Evolutionary conservation across 306 rosid species (phyloP), one percentile per base, ranked within the genome.

Genomic region (Argentina anserina): DNA sequence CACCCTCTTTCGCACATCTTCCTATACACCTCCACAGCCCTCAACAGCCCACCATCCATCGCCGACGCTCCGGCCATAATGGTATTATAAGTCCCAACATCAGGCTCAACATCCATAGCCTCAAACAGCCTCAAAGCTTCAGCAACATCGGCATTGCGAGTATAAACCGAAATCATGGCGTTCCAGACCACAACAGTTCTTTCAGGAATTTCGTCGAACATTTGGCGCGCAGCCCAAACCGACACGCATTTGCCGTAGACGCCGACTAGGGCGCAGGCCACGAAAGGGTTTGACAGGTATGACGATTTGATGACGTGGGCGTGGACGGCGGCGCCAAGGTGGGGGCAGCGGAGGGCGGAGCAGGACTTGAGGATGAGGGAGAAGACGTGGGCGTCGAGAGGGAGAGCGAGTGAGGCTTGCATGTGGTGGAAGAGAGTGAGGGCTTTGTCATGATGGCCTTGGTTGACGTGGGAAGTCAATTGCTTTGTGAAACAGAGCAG

Each of bases 301-400:
- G 90, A 84, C 9, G 88, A 71, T 37, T 91, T 91, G 71, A 75
- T 20, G 37, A 74, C 79, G 43, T 89, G 93, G 58, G 93, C 82
- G 47, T 91, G 97, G 64, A 91, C 76, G 75, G 96, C 65, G 14
- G 84, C 72, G 69, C 85, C 97, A 25, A 91, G 92, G 45, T 45
- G 80, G 4, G 91, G 81, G 41, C 79, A 82, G 59, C 73, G 74
- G 56, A 73, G 61, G 73, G 91, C 69, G 11, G 97, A 73, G 84
- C 96, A 91, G 71, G 97, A 91, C 78, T 89, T 91, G 77, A 89
- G 90, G 69, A 76, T 73, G 76, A 89, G 90, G 66, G 96, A 87
- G 88, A 89, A 84, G 69, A 91, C 91, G 58, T 91, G 97, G 36
- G 96, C 83, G 73, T 91, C 97, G 15, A 87, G 89, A 39, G 77